These are phyloP conservation scores for Sugiyamaella boreocaroliniensis DNA, from an alignment of 805 yeast species.

Conservation along the genomic window DNA sequence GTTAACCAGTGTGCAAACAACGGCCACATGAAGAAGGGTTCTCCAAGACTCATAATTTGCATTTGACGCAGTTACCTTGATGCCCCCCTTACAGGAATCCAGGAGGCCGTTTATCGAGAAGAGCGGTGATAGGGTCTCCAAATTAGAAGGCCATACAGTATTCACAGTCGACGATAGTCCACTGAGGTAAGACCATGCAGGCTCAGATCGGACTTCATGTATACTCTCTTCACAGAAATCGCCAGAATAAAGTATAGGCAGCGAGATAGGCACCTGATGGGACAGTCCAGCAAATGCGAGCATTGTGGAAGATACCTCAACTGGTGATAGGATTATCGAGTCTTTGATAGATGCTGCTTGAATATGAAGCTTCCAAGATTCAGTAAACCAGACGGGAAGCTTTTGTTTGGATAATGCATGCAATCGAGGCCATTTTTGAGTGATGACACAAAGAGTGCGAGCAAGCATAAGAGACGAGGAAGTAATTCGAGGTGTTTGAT, in stretches of 20 bases:
- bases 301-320: neutral
- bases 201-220: neutral
- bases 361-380: neutral
- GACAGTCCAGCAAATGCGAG: neutral
- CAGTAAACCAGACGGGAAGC: conserved; percentile 2
- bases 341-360: neutral
- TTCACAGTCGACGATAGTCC: neutral
- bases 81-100: neutral
- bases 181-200: neutral
- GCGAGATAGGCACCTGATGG: neutral
- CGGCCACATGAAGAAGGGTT: too few species aligned
- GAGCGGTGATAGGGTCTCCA: neutral
- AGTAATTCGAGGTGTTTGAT: conserved; percentile 1
- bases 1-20: too few species aligned
- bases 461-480: conserved; percentile 1
- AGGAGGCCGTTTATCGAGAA: neutral
- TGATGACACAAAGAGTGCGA: neutral
- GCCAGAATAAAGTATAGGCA: neutral
- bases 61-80: too few species aligned
- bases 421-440: neutral
- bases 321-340: neutral
- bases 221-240: neutral
- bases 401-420: neutral
- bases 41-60: too few species aligned
- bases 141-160: neutral